Percentiles rank a stretch among this genome's conserved stretches.
Evolutionary conservation across 2,329 filamentous ascomycete genomes (phyloP).

Genomic region (Ceratocystis cubensis): DNA sequence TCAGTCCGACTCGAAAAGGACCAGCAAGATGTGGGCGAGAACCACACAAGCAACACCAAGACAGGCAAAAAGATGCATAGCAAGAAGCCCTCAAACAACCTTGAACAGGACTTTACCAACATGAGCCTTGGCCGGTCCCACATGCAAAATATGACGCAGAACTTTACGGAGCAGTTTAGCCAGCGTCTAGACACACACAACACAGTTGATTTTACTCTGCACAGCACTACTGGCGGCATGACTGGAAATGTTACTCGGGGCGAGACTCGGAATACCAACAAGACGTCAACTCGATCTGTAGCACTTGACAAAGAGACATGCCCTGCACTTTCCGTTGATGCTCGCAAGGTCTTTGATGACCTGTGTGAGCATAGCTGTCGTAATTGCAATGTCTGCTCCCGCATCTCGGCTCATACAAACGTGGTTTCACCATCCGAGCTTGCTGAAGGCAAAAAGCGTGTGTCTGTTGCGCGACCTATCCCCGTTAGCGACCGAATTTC

Average conservation of each 20-base stretch:
- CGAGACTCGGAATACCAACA: slow-evolving; percentile 1
- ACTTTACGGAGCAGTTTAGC: slow-evolving; percentile 22
- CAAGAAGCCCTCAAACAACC: slow-evolving; percentile 20
- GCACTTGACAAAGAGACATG: slow-evolving; percentile 25
- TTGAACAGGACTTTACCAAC: slow-evolving; percentile 23
- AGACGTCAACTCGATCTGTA: not conserved
- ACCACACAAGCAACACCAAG: slow-evolving; percentile 5
- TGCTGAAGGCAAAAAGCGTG: slow-evolving; percentile 40
- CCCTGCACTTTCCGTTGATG: slow-evolving; percentile 39
- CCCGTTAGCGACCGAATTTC: slow-evolving; percentile 47
- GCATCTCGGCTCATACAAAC: slow-evolving; percentile 38
- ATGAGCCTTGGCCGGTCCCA: slow-evolving; percentile 21
- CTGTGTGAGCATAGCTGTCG: slow-evolving; percentile 43
- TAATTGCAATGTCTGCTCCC: slow-evolving; percentile 46
- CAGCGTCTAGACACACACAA: slow-evolving; percentile 16
- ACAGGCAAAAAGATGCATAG: slow-evolving; percentile 7
- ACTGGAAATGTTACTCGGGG: slow-evolving; percentile 15
- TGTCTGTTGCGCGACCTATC: slow-evolving; percentile 51
- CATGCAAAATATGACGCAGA: slow-evolving; percentile 14
- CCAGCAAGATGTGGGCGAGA: slow-evolving; percentile 23
- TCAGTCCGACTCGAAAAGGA: slow-evolving; percentile 21
- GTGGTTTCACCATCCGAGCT: slow-evolving; percentile 30
- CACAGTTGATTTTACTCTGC: slow-evolving; percentile 18
- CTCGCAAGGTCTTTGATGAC: slow-evolving; percentile 40
- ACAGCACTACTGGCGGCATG: slow-evolving; percentile 6